phyloP scores from a whole-genome alignment of 2,329 filamentous ascomycete species.

The Xylaria hypoxylon region DNA sequence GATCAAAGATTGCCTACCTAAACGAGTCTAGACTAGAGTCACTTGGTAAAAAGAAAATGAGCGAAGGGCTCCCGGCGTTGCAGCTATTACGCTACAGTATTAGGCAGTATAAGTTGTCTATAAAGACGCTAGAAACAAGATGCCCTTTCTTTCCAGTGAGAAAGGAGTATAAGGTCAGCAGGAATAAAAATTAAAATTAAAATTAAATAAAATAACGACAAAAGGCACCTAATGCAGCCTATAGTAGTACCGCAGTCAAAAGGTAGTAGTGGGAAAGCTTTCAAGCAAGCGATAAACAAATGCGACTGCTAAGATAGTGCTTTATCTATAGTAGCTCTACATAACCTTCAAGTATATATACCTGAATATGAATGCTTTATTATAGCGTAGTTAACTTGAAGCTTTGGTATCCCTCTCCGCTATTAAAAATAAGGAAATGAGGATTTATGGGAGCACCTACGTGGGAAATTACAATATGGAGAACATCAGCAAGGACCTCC shows the following conservation, averaged over 20 bases:
- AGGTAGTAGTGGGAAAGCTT: not conserved
- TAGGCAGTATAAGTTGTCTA: too few relatives aligned
- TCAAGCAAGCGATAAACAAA: too few relatives aligned
- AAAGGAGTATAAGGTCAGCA: not conserved
- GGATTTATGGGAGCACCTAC: constrained; percentile 10
- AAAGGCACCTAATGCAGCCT: not conserved
- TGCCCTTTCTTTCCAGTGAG: not conserved
- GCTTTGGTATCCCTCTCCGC: constrained; percentile 2
- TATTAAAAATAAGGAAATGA: constrained; percentile 23
- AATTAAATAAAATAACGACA: too few relatives aligned
- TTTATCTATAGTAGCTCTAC: too few relatives aligned
- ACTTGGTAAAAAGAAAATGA: constrained; percentile 10
- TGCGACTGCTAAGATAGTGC: too few relatives aligned
- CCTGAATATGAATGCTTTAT: not conserved
- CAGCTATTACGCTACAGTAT: not conserved
- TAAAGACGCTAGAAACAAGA: constrained; percentile 6
- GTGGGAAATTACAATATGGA: constrained; percentile 37
- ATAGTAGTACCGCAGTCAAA: not conserved
- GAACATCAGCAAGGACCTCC: constrained; percentile 22
- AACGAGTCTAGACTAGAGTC: constrained; percentile 2
- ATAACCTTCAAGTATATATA: too few relatives aligned
- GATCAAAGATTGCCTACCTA: constrained; percentile 24
- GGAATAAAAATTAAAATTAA: not conserved
- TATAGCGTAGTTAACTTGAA: not conserved
- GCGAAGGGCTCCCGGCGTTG: constrained; percentile 1